A percentile compares a stretch with the other conserved stretches of the same genome.
Conservation (phyloP, 768 basidiomycete species). For the Hemileccinum impolitum region DNA sequence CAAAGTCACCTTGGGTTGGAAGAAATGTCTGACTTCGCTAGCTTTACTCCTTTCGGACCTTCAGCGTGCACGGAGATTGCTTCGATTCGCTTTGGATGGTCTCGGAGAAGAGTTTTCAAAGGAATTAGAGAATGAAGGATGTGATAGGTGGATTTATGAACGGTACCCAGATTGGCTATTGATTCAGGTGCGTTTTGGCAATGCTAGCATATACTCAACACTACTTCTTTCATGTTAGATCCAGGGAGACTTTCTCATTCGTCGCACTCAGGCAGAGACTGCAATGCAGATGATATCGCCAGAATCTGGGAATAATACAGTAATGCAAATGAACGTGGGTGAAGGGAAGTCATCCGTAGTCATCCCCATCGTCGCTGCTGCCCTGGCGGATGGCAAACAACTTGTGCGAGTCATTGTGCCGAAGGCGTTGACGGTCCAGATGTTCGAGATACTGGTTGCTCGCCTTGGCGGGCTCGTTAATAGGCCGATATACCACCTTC, state of each 20-base stretch:
- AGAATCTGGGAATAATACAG: background rate
- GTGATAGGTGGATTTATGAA: background rate
- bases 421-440: background rate
- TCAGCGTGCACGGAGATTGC: conserved; percentile 31
- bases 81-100: background rate
- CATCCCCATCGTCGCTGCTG: background rate
- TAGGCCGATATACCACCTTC: background rate
- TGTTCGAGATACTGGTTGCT: conserved; percentile 5
- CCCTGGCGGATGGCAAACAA: background rate
- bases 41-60: background rate
- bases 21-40: background rate
- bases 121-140: background rate
- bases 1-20: background rate
- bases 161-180: background rate
- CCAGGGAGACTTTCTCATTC: conserved; percentile 30
- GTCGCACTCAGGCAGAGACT: conserved; percentile 18
- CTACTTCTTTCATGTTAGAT: background rate
- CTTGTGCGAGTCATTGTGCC: conserved; percentile 7
- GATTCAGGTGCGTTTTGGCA: background rate
- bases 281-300: background rate
- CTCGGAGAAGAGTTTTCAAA: background rate
- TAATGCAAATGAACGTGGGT: background rate
- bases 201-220: background rate
- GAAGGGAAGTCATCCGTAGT: background rate
- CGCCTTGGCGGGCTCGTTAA: conserved; percentile 37